phyloP scores from a whole-genome alignment of 2,329 filamentous ascomycete genomes.

The Lecanicillium sp. region DNA sequence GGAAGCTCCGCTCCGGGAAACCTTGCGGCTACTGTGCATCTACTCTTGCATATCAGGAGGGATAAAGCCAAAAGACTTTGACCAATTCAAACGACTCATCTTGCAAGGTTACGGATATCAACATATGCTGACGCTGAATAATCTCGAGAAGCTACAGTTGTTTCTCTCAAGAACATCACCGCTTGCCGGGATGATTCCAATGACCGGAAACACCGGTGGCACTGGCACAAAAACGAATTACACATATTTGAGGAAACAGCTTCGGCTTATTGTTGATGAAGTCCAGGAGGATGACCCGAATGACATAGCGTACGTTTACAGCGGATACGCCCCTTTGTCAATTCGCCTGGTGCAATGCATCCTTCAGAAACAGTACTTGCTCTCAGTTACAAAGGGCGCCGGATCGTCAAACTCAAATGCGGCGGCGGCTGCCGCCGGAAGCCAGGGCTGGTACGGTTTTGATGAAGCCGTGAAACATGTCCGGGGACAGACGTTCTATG shows the following conservation, averaged over 20 bases:
- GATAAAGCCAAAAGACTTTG: conserved; percentile 80
- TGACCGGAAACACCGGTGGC: conserved; percentile 47
- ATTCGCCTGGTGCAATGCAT: conserved; percentile 88
- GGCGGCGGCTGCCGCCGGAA: conserved; percentile 42
- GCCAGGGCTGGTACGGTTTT: conserved; percentile 86
- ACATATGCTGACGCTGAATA: conserved; percentile 81
- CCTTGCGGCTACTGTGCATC: conserved; percentile 79
- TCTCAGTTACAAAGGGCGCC: conserved; percentile 60
- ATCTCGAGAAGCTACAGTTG: conserved; percentile 82
- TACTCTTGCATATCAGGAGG: conserved; percentile 88
- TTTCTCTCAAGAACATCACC: conserved; percentile 72
- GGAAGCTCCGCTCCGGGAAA: conserved; percentile 69
- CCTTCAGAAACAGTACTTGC: conserved; percentile 80
- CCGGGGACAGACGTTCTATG: conserved; percentile 82
- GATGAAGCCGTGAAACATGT: conserved; percentile 87
- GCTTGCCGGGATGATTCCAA: conserved; percentile 73
- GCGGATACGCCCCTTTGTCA: conserved; percentile 89
- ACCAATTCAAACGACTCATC: conserved; percentile 80
- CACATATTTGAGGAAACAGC: conserved; percentile 73
- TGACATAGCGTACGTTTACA: conserved; percentile 96
- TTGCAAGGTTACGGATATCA: conserved; percentile 93
- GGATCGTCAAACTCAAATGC: conserved; percentile 24
- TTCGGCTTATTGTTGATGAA: conserved; percentile 89
- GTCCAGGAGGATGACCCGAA: conserved; percentile 92
- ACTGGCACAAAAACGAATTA: conserved; percentile 80